These are phyloP conservation scores for Lentinula raphanica DNA, from an alignment of 768 basidiomycete genomes.

Conservation along the genomic window DNA sequence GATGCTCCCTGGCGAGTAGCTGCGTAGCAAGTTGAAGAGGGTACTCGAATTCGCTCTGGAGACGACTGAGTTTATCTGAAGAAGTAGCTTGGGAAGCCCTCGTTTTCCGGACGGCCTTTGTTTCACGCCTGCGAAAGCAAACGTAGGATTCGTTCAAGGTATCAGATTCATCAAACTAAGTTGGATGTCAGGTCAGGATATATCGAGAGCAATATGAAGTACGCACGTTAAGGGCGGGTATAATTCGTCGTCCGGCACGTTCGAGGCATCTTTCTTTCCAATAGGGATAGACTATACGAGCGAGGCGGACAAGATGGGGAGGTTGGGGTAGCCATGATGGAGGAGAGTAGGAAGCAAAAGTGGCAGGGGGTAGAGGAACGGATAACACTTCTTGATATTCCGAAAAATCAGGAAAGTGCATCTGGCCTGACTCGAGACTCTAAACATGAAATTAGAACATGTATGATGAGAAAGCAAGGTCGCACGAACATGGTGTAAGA, in stretches of 20 bases:
- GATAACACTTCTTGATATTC: slow-evolving; percentile 71
- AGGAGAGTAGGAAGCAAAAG: slow-evolving; percentile 63
- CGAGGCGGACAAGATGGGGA: slow-evolving; percentile 57
- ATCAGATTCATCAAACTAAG: slow-evolving; percentile 83
- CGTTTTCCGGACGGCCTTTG: slow-evolving; percentile 92
- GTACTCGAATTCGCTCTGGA: slow-evolving; percentile 69
- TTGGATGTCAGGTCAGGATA: slow-evolving; percentile 6
- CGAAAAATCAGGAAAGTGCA: slow-evolving; percentile 65
- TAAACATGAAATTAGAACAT: slow-evolving; percentile 18
- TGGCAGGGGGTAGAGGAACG: slow-evolving; percentile 47
- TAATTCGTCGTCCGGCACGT: slow-evolving; percentile 78
- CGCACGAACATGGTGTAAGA: slow-evolving; percentile 77
- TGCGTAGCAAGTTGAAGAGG: slow-evolving; percentile 69
- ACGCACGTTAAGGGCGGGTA: slow-evolving; percentile 83
- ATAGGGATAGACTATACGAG: slow-evolving; percentile 74
- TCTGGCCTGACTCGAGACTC: slow-evolving; percentile 56
- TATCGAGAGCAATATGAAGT: slow-evolving; percentile 20
- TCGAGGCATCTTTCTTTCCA: slow-evolving; percentile 85
- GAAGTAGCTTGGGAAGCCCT: slow-evolving; percentile 85
- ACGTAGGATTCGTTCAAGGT: slow-evolving; percentile 90
- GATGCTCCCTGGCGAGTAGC: slow-evolving; percentile 64
- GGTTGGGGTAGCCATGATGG: slow-evolving; percentile 70
- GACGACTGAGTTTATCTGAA: slow-evolving; percentile 80
- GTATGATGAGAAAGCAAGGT: not conserved
- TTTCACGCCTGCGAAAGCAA: slow-evolving; percentile 93